Evolutionary conservation across 163 green algal species (phyloP).

Genomic region (Picocystis sp.): DNA sequence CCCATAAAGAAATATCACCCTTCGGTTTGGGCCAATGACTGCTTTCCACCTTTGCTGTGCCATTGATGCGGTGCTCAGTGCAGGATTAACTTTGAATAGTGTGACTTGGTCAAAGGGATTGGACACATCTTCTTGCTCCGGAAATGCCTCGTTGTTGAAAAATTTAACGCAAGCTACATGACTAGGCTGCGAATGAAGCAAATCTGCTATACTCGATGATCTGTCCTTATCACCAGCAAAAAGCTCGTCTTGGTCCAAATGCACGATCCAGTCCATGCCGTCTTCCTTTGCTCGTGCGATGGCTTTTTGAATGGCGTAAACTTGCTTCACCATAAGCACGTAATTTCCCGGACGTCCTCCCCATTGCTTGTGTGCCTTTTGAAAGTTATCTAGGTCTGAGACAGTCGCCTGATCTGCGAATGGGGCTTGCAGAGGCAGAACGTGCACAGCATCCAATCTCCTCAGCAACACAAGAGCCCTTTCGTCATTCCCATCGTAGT

Average conservation of each 20-base stretch:
- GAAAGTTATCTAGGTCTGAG: conserved; percentile 12
- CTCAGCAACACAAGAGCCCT: conserved; percentile 17
- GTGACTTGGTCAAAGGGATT: conserved; percentile 44
- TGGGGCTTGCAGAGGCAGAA: conserved; percentile 14
- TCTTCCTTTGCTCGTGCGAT: conserved; percentile 15
- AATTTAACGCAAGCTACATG: conserved; percentile 29
- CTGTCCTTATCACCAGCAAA: conserved; percentile 16
- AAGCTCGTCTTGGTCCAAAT: conserved; percentile 45
- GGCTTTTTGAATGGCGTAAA: conserved; percentile 13
- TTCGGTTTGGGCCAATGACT: conserved; percentile 11
- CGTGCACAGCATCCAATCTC: conserved; percentile 18
- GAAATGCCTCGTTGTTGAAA: conserved; percentile 41
- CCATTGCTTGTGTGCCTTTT: conserved; percentile 16
- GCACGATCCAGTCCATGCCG: conserved; percentile 33
- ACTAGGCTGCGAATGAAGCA: conserved; percentile 1
- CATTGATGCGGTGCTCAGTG: conserved; percentile 28
- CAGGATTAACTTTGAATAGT: conserved; percentile 23
- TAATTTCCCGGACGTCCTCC: conserved; percentile 29
- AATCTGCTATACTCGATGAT: conserved; percentile 3
- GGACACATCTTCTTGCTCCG: conserved; percentile 26
- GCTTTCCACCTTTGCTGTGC: conserved; percentile 10
- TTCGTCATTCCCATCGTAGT: conserved; percentile 29
- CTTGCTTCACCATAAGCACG: conserved; percentile 44
- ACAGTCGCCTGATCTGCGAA: conserved; percentile 8
- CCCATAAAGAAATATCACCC: conserved; percentile 31